Conservation (phyloP, 176 grass and related monocot species). For the Triticum dicoccoides region DNA sequence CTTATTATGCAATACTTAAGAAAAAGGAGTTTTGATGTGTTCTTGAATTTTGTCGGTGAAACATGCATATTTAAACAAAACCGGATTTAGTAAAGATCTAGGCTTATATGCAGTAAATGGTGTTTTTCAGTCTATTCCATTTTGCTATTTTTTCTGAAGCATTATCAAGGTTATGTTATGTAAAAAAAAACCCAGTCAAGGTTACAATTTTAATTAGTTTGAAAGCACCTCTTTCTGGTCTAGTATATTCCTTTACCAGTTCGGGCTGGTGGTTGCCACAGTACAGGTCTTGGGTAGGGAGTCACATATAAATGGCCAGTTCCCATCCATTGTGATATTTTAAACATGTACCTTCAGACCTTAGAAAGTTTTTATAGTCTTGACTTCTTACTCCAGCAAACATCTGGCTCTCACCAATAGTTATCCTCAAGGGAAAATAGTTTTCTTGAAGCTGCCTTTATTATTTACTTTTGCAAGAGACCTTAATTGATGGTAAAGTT, state of each 20-base stretch:
- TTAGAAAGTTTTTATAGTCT: background rate
- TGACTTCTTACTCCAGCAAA: background rate
- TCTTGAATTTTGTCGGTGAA: background rate
- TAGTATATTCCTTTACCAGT: background rate
- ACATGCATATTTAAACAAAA: background rate
- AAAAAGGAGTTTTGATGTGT: background rate
- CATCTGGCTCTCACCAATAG: background rate
- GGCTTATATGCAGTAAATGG: background rate
- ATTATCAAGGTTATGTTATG: background rate
- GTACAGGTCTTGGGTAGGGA: background rate
- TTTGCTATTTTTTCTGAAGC: background rate
- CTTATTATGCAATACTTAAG: background rate
- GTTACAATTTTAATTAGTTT: background rate
- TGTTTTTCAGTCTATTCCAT: background rate
- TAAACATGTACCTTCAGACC: background rate
- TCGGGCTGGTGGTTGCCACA: background rate
- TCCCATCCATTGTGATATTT: background rate
- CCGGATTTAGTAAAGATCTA: background rate
- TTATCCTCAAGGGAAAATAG: background rate
- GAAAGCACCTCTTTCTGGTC: background rate
- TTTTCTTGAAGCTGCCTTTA: background rate
- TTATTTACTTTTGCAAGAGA: background rate
- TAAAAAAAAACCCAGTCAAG: background rate
- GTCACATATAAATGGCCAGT: too few species aligned
- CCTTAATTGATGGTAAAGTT: background rate